Evolutionary conservation across 192 early-diverging fungal genomes (phyloP).

Genomic region (Oehlia diaphana): DNA sequence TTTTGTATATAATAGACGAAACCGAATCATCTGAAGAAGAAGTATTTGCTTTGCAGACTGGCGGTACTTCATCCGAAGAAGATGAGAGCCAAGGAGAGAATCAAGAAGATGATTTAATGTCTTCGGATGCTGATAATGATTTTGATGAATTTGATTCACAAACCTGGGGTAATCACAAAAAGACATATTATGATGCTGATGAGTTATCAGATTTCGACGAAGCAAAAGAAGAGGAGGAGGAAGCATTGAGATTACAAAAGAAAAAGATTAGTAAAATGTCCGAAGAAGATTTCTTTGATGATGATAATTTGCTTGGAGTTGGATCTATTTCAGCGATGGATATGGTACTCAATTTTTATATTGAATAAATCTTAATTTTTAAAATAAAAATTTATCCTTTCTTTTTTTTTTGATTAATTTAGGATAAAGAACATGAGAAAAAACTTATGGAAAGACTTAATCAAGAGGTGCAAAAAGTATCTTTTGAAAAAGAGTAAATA

Average conservation of each 20-base stretch:
- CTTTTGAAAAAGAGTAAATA: conserved; percentile 40
- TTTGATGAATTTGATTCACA: conserved; percentile 40
- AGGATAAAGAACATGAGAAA: conserved; percentile 50
- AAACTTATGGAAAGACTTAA: conserved; percentile 50
- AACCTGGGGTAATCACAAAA: conserved; percentile 78
- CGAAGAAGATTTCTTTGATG: conserved; percentile 88
- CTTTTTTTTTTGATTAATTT: neutral
- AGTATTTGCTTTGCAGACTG: conserved; percentile 70
- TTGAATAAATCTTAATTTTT: too few species aligned
- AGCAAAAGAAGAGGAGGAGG: conserved; percentile 84
- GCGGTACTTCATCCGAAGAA: conserved; percentile 41
- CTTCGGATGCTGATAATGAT: conserved; percentile 35
- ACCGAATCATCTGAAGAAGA: conserved; percentile 72
- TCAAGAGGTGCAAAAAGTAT: conserved; percentile 51
- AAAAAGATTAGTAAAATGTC: conserved; percentile 73
- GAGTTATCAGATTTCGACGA: conserved; percentile 77
- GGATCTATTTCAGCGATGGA: conserved; percentile 22
- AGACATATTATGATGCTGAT: conserved; percentile 86
- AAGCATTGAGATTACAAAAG: conserved; percentile 84
- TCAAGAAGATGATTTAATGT: conserved; percentile 36
- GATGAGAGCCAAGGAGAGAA: conserved; percentile 44
- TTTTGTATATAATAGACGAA: conserved; percentile 37
- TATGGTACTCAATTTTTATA: neutral
- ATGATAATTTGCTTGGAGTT: conserved; percentile 58
- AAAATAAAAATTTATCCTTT: too few species aligned